Evolutionary conservation across 257 asterid genomes (phyloP).

Genomic region (Datura wrightii): DNA sequence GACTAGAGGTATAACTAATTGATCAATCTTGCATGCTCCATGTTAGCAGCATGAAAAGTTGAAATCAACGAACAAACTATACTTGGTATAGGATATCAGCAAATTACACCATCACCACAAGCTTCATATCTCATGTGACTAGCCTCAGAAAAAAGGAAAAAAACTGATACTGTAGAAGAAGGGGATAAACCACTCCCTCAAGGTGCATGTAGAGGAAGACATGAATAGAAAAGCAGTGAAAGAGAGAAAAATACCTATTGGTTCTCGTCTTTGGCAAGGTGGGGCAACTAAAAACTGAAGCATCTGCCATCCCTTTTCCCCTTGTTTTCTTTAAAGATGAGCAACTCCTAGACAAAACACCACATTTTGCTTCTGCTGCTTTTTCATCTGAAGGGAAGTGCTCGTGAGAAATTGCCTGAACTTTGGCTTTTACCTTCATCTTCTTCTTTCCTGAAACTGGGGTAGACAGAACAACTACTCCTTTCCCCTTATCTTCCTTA

Average conservation of each 20-base stretch:
- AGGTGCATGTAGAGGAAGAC: slow-evolving; percentile 1
- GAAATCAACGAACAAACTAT: not conserved
- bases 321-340: slow-evolving; percentile 39
- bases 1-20: slow-evolving; percentile 7
- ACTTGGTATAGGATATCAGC: not conserved
- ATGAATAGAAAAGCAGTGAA: not conserved
- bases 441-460: slow-evolving; percentile 25
- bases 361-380: slow-evolving; percentile 22
- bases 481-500: slow-evolving; percentile 36
- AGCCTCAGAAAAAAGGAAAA: not conserved
- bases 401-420: slow-evolving; percentile 22
- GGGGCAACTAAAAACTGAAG: slow-evolving; percentile 65
- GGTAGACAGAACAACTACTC: slow-evolving; percentile 31
- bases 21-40: not conserved
- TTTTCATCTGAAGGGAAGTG: slow-evolving; percentile 8
- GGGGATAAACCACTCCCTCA: not conserved
- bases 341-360: slow-evolving; percentile 25
- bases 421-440: not conserved
- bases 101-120: not conserved
- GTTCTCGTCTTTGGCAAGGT: slow-evolving; percentile 47
- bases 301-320: slow-evolving; percentile 44
- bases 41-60: slow-evolving; percentile 11
- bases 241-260: slow-evolving; percentile 40
- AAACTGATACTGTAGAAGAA: not conserved
- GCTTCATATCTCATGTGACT: not conserved